Base-by-base conservation (phyloP, 2,329 filamentous ascomycete species). In the Trichoderma koningii region DNA sequence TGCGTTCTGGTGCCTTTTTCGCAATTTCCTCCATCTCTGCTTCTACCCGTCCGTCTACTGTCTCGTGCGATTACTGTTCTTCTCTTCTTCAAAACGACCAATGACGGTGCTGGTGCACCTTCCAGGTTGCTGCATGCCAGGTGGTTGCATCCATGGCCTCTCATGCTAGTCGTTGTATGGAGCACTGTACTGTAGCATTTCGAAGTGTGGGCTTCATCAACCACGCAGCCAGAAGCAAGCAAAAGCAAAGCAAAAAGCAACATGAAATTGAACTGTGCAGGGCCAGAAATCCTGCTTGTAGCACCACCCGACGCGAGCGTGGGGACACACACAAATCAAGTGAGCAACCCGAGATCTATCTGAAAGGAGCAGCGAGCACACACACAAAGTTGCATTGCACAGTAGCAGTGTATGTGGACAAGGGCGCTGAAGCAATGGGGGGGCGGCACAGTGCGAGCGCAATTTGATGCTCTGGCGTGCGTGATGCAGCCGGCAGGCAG, bases 391-490 rank as follows among this genome's bases (percentile, higher is more conserved):
- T 23, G 21, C 21, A 34, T 10, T 14, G 7, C 7, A 38, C 34
- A 38, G 34, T 38, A 38, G 34, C 12, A 38, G 34, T 38, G 12
- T 9, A 38, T 12, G 23, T n/a, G 26, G 50, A 52, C 59, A 53
- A 52, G 59, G 59, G 50, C 50, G 41, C 21, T 30, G 47, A 17
- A 30, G 59, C 59, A 53, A 47, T 10, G 50, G 50, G 59, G 50
- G 50, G 59, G 48, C n/a, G 26, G 50, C 47, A 62, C 59, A 55
- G 59, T 62, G 59, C 59, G 59, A 62, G 59, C 59, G 59, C 59
- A 62, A 62, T 47, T 19, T 38, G 26, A 28, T 62, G 59, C 59
- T 62, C 48, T 47, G 59, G 23, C 21, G 38, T 62, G 23, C 23
- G 21, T 55, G 23, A 17, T 52, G 50, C 50, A 52, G 28, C 48